phyloP scores from a whole-genome alignment of 352 stramenopile genomes.

The Pythium phragmiticola region DNA sequence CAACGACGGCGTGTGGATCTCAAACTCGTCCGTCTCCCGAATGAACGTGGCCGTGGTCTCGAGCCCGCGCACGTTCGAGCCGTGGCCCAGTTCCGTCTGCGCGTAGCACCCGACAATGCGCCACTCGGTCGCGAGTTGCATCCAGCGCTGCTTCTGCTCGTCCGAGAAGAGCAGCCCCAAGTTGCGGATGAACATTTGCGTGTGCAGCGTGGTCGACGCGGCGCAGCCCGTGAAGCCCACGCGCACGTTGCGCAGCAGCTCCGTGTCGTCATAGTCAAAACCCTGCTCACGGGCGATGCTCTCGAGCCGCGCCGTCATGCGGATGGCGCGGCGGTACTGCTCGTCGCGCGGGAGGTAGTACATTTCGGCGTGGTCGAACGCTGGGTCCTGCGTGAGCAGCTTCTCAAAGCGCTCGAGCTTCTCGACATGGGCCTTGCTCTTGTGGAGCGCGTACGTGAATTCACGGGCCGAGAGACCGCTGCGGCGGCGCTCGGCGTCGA shows the following conservation, averaged over 20 bases:
- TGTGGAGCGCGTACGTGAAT: conserved; percentile 63
- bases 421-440: conserved; percentile 50
- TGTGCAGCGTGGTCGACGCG: conserved; percentile 60
- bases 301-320: conserved; percentile 58
- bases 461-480: conserved; percentile 51
- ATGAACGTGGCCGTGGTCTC: conserved; percentile 96
- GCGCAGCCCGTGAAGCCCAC: conserved; percentile 55
- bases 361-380: conserved; percentile 61
- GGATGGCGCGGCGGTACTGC: conserved; percentile 55
- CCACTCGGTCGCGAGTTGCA: conserved; percentile 64
- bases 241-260: conserved; percentile 52
- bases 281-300: conserved; percentile 50
- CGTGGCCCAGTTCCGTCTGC: conserved; percentile 89
- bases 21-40: conserved; percentile 86
- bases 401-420: conserved; percentile 55
- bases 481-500: conserved; percentile 38
- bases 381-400: conserved; percentile 53
- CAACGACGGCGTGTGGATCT: conserved; percentile 94
- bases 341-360: conserved; percentile 67
- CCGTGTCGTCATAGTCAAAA: conserved; percentile 55
- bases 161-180: conserved; percentile 60
- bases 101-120: conserved; percentile 83
- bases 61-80: conserved; percentile 85
- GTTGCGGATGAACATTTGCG: conserved; percentile 75
- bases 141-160: conserved; percentile 68